These are phyloP conservation scores for Batkoa obscura DNA, from an alignment of 371 early-diverging fungal genomes.

Conservation along the genomic window DNA sequence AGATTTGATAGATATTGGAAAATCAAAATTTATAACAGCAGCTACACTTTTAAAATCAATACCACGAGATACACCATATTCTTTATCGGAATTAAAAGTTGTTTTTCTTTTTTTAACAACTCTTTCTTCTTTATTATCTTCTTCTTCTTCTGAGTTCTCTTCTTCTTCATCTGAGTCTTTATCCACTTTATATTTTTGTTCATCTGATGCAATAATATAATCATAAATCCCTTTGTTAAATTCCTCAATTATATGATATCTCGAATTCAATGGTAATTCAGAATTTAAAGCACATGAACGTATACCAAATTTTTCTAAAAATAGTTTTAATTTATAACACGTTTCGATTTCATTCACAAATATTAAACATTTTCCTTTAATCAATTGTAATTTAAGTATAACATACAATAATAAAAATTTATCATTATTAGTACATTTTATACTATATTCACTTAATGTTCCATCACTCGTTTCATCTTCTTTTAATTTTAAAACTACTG, in stretches of 20 bases:
- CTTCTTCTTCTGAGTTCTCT: conserved; percentile 13
- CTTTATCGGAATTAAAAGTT: conserved; percentile 40
- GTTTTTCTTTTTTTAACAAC: conserved; percentile 22
- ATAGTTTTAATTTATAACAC: conserved; percentile 78
- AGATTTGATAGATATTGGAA: conserved; percentile 72
- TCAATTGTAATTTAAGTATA: conserved; percentile 69
- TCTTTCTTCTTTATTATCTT: no score
- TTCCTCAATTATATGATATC: conserved; percentile 88
- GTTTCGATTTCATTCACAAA: conserved; percentile 89
- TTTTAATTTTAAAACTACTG: conserved; percentile 59
- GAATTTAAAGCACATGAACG: conserved; percentile 78
- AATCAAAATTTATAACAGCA: conserved; percentile 96
- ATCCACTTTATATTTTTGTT: conserved; percentile 48
- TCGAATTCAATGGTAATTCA: conserved; percentile 79
- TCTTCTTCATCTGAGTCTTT: conserved; percentile 36
- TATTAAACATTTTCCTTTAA: conserved; percentile 75
- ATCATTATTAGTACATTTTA: conserved; percentile 57
- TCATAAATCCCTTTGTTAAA: conserved; percentile 92
- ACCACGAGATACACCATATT: conserved; percentile 93
- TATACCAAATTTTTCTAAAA: conserved; percentile 89
- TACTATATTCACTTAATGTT: conserved; percentile 52
- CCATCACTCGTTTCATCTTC: conserved; percentile 51
- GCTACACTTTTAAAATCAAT: conserved; percentile 89
- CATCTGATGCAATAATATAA: conserved; percentile 90
- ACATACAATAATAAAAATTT: conserved; percentile 81